These are phyloP conservation scores for Trichocladium uniseriatum DNA, from an alignment of 495 filamentous ascomycete genomes.

Conservation along the genomic window DNA sequence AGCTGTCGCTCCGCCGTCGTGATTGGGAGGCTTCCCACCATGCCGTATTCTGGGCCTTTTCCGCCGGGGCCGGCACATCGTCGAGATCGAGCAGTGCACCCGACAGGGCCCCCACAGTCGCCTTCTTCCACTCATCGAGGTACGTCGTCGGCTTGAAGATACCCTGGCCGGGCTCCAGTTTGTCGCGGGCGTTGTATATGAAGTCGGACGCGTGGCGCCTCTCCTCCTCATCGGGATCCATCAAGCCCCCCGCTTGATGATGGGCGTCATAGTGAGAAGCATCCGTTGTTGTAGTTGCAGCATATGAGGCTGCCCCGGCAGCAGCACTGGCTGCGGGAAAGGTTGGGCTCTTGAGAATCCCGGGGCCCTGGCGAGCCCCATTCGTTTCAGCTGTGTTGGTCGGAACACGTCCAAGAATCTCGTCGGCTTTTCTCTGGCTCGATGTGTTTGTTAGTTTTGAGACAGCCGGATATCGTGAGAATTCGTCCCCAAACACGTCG, in stretches of 20 bases:
- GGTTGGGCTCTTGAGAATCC: background rate
- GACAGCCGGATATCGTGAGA: constrained; percentile 3
- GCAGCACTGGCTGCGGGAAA: background rate
- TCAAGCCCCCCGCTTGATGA: constrained; percentile 10
- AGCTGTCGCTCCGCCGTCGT: constrained; percentile 31
- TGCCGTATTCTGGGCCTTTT: constrained; percentile 30
- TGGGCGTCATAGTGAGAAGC: background rate
- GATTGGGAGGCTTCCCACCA: constrained; percentile 46
- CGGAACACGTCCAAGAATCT: constrained; percentile 19
- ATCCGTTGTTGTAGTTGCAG: background rate
- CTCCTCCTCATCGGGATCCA: constrained; percentile 16
- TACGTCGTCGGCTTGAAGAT: constrained; percentile 38
- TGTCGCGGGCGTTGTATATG: constrained; percentile 36
- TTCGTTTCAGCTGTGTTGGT: constrained; percentile 1
- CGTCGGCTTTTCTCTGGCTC: constrained; percentile 24
- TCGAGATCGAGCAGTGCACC: constrained; percentile 42
- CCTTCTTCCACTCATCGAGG: constrained; percentile 52
- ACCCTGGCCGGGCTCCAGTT: constrained; percentile 32
- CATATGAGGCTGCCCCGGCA: background rate
- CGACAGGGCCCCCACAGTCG: constrained; percentile 41
- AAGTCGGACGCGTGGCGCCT: constrained; percentile 35
- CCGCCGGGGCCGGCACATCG: constrained; percentile 25
- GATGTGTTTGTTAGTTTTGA: constrained; percentile 16
- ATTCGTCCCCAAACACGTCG: constrained; percentile 8
- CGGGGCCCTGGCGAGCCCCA: background rate